phyloP scores from a whole-genome alignment of 495 filamentous ascomycete species.

The Jackrogersella minutella region DNA sequence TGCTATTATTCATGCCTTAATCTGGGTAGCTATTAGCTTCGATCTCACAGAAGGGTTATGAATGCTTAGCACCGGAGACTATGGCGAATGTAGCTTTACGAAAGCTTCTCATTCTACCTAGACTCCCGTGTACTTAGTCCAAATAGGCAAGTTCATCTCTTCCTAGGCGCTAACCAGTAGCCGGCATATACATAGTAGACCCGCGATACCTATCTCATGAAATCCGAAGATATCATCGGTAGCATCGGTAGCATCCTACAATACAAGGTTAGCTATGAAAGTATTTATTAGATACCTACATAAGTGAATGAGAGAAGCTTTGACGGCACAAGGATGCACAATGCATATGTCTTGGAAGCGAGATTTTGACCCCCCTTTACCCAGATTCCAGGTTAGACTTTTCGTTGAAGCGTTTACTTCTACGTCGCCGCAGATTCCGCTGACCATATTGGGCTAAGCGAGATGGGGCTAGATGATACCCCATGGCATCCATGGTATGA shows the following conservation, averaged over 20 bases:
- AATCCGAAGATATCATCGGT: conserved; percentile 8
- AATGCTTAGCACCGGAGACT: background rate
- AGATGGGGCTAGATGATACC: no score
- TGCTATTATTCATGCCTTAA: background rate
- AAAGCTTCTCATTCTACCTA: background rate
- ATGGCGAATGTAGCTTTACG: background rate
- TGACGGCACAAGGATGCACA: background rate
- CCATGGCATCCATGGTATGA: background rate
- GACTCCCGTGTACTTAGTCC: conserved; percentile 1
- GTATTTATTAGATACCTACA: conserved; percentile 5
- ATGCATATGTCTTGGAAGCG: background rate
- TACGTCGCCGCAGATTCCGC: background rate
- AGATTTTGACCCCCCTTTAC: background rate
- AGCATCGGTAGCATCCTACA: background rate
- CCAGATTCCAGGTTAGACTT: background rate
- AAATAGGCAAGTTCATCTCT: background rate
- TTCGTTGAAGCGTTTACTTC: conserved; percentile 7
- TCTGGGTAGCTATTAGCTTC: no score
- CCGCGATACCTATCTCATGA: conserved; percentile 12
- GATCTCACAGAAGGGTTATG: no score
- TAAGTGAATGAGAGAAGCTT: conserved; percentile 2
- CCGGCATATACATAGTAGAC: conserved; percentile 5
- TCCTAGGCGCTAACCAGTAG: conserved; percentile 4
- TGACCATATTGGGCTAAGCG: conserved; percentile 5
- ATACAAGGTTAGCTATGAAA: conserved; percentile 10